Evolutionary conservation across 129 eudicot species (phyloP).

Genomic region (Rutidosis leptorrhynchoides): DNA sequence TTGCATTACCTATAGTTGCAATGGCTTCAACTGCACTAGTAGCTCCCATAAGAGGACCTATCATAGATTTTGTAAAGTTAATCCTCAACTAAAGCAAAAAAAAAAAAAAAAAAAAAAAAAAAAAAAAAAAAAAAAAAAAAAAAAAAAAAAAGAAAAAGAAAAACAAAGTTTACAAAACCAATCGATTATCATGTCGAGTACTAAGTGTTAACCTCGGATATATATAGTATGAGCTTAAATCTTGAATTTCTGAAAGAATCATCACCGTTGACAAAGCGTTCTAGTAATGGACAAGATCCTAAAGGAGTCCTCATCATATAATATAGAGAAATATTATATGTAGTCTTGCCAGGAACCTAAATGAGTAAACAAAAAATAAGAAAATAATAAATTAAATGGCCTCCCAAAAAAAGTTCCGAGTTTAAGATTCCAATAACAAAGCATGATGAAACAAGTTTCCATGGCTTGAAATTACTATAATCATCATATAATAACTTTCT

Average conservation of each 20-base stretch:
- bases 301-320: constrained; percentile 67
- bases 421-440: too few relatives aligned
- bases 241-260: constrained; percentile 65
- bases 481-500: too few relatives aligned
- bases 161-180: too few relatives aligned
- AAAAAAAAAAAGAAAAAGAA: too few relatives aligned
- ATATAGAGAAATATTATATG: constrained; percentile 49
- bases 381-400: too few relatives aligned
- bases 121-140: too few relatives aligned
- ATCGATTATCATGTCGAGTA: background rate
- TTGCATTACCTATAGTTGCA: constrained; percentile 70
- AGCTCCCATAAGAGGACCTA: constrained; percentile 87
- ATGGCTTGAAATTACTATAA: too few relatives aligned
- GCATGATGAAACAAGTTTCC: too few relatives aligned
- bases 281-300: constrained; percentile 45
- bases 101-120: too few relatives aligned
- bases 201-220: constrained; percentile 44
- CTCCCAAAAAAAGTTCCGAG: background rate
- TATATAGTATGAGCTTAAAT: constrained; percentile 75
- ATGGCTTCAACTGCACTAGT: constrained; percentile 93
- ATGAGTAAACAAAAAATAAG: background rate
- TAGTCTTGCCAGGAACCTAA: constrained; percentile 60
- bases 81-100: constrained; percentile 49
- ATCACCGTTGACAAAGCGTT: constrained; percentile 65
- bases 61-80: constrained; percentile 93